Conservation (phyloP, 768 basidiomycete species). For the Tylopilus subfusipes region DNA sequence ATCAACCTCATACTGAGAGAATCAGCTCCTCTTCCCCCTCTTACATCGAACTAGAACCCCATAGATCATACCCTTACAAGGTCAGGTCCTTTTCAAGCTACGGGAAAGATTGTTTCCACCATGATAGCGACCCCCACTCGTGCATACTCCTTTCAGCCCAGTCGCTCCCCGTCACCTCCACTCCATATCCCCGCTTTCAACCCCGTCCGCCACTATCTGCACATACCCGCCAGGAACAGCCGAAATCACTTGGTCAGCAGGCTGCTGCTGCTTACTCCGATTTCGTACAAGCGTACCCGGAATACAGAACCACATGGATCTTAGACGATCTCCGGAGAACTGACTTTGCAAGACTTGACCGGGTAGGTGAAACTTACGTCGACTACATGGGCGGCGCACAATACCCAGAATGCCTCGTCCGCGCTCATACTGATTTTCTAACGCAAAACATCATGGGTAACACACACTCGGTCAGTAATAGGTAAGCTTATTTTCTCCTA, state of each 20-base stretch:
- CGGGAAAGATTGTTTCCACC: slow-evolving; percentile 24
- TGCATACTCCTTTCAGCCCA: background rate
- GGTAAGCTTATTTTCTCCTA: slow-evolving; percentile 38
- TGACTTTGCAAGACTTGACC: slow-evolving; percentile 59
- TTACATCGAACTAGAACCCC: slow-evolving; percentile 39
- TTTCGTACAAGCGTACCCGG: slow-evolving; percentile 46
- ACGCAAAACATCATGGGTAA: slow-evolving; percentile 68
- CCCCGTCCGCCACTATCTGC: slow-evolving; percentile 12
- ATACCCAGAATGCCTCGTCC: slow-evolving; percentile 75
- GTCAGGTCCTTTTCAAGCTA: slow-evolving; percentile 37
- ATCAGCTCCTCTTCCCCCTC: slow-evolving; percentile 13
- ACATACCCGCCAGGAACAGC: slow-evolving; percentile 27
- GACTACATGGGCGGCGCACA: slow-evolving; percentile 86
- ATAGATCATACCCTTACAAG: slow-evolving; percentile 34
- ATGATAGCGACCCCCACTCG: slow-evolving; percentile 4
- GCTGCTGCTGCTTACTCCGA: slow-evolving; percentile 43
- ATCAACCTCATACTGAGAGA: background rate
- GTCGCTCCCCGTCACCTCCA: background rate
- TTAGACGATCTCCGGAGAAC: slow-evolving; percentile 62
- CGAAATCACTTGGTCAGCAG: slow-evolving; percentile 29
- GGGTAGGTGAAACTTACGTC: slow-evolving; percentile 69
- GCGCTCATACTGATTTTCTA: slow-evolving; percentile 67
- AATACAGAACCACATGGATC: slow-evolving; percentile 68
- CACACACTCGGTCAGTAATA: slow-evolving; percentile 80
- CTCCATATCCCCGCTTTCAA: background rate